Conservation (phyloP, 1,284 basidiomycete genomes). For the Sporisorium reilianum region DNA sequence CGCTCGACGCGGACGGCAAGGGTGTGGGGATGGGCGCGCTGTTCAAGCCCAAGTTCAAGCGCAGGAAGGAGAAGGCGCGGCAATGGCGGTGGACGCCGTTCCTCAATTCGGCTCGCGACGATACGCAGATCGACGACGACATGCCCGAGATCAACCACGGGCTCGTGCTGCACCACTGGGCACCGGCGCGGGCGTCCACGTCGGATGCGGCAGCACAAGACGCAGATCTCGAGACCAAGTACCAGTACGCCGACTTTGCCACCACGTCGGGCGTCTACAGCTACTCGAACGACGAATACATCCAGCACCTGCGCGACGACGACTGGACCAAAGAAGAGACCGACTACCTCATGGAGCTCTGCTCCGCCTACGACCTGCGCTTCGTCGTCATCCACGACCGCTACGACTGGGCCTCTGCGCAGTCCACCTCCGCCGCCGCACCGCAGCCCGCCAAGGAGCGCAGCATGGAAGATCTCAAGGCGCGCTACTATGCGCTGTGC, state of each 20-base stretch:
- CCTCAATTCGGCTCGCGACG: constrained; percentile 59
- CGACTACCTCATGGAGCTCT: constrained; percentile 87
- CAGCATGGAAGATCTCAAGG: constrained; percentile 84
- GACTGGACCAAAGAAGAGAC: constrained; percentile 96
- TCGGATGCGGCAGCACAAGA: constrained; percentile 6
- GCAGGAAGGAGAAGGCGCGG: constrained; percentile 76
- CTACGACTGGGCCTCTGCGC: constrained; percentile 76
- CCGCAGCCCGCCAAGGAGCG: constrained; percentile 31
- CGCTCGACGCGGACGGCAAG: constrained; percentile 30
- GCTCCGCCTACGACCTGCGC: constrained; percentile 85
- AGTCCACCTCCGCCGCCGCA: constrained; percentile 1
- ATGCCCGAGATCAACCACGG: constrained; percentile 44
- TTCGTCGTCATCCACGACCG: constrained; percentile 93
- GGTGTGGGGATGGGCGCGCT: constrained; percentile 65
- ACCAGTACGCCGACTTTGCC: constrained; percentile 84
- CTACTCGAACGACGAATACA: constrained; percentile 93
- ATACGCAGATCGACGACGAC: constrained; percentile 49
- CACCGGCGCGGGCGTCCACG: constrained; percentile 20
- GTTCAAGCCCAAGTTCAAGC: constrained; percentile 85
- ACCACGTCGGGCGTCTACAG: constrained; percentile 78
- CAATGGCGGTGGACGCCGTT: constrained; percentile 63
- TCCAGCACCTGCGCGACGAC: constrained; percentile 80
- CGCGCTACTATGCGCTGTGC: constrained; percentile 92
- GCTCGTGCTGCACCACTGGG: constrained; percentile 64
- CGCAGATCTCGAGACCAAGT: constrained; percentile 53